Evolutionary conservation across 1,284 basidiomycete species (phyloP).

Genomic region (Anthracocystis setariae): DNA sequence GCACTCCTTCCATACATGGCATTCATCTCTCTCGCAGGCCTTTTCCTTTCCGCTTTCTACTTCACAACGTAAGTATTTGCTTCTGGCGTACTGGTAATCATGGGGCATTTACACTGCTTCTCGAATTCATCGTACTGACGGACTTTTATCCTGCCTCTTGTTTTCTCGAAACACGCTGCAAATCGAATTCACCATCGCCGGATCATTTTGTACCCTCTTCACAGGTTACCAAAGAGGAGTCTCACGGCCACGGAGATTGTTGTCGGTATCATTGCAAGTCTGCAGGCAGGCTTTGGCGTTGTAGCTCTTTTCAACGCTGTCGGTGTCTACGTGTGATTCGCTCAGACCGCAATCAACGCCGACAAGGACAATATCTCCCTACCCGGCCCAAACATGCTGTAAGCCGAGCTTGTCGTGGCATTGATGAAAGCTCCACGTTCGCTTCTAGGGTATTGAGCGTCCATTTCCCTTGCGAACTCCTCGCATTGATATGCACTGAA

Average conservation of each 20-base stretch:
- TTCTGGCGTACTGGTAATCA: neutral
- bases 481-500: too few relatives aligned
- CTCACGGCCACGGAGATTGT: slow-evolving; percentile 39
- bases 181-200: too few relatives aligned
- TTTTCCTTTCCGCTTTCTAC: slow-evolving; percentile 59
- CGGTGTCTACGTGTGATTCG: slow-evolving; percentile 57
- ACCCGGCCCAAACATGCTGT: too few relatives aligned
- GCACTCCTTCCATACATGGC: slow-evolving; percentile 51
- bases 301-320: slow-evolving; percentile 64
- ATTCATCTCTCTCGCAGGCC: slow-evolving; percentile 39
- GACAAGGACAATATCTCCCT: slow-evolving; percentile 16
- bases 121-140: neutral
- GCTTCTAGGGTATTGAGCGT: too few relatives aligned
- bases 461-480: too few relatives aligned
- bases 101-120: too few relatives aligned
- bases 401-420: too few relatives aligned
- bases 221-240: slow-evolving; percentile 48
- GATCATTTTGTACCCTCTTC: neutral
- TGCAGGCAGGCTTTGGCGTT: slow-evolving; percentile 57
- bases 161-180: too few relatives aligned
- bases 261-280: slow-evolving; percentile 43
- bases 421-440: too few relatives aligned
- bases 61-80: slow-evolving; percentile 57
- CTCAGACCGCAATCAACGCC: neutral
- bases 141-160: neutral